Conservation (phyloP, 352 stramenopile species). For the Phytophthora syringae region DNA sequence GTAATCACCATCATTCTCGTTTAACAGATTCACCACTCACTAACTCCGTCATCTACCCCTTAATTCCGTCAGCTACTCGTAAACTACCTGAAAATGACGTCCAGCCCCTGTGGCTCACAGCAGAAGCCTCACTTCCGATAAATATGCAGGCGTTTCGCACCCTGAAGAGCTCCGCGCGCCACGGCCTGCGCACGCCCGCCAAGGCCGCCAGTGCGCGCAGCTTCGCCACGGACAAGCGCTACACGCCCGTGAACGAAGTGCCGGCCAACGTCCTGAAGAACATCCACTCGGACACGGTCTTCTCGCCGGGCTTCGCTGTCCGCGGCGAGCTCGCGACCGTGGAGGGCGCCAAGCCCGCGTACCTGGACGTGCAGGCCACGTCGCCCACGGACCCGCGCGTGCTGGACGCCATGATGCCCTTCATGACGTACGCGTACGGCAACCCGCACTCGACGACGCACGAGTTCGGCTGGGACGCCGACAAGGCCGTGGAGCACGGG, state of each 20-base stretch:
- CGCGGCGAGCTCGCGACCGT: slow-evolving; percentile 63
- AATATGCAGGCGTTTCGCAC: slow-evolving; percentile 39
- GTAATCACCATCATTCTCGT: slow-evolving; percentile 18
- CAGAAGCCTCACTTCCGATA: slow-evolving; percentile 17
- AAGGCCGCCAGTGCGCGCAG: slow-evolving; percentile 14
- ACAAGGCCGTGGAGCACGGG: slow-evolving; percentile 94
- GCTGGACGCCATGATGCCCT: slow-evolving; percentile 98
- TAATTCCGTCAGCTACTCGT: not conserved
- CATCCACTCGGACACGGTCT: slow-evolving; percentile 75
- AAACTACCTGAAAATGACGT: slow-evolving; percentile 1
- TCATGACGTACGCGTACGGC: slow-evolving; percentile 96
- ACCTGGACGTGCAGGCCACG: slow-evolving; percentile 98
- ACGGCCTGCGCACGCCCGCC: slow-evolving; percentile 8
- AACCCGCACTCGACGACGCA: slow-evolving; percentile 99
- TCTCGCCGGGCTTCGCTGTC: slow-evolving; percentile 85
- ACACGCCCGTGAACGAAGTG: slow-evolving; percentile 82
- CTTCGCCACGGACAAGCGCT: slow-evolving; percentile 79
- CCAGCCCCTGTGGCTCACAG: slow-evolving; percentile 21
- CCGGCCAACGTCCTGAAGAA: slow-evolving; percentile 89
- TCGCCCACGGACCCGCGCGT: slow-evolving; percentile 98
- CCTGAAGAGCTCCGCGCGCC: slow-evolving; percentile 13
- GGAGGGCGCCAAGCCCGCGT: slow-evolving; percentile 85
- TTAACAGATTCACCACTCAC: too few relatives aligned
- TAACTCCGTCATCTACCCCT: too few relatives aligned
- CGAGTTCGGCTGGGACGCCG: slow-evolving; percentile 98